These are phyloP conservation scores for Curvularia sp. DNA, from an alignment of 2,329 filamentous ascomycete species.

Conservation along the genomic window DNA sequence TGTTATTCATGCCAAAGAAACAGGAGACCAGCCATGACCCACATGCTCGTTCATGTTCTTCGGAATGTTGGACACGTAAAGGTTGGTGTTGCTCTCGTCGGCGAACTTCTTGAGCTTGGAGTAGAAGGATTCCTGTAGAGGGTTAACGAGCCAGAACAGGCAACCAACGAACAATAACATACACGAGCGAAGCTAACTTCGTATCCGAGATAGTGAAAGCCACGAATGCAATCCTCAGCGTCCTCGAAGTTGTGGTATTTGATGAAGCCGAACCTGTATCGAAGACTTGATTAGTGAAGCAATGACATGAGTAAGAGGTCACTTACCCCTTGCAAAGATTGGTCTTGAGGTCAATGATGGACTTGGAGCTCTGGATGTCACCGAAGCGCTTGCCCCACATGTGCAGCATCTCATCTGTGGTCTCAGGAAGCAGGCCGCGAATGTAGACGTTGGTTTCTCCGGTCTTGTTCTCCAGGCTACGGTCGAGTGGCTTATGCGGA, in stretches of 20 bases:
- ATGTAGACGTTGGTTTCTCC: slow-evolving; percentile 99
- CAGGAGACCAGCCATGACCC: slow-evolving; percentile 41
- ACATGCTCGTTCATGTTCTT: slow-evolving; percentile 91
- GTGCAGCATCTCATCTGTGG: slow-evolving; percentile 86
- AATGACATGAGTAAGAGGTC: background rate
- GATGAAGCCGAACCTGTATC: slow-evolving; percentile 87
- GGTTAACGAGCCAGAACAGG: slow-evolving; percentile 19
- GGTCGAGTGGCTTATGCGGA: slow-evolving; percentile 86
- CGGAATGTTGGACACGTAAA: slow-evolving; percentile 97
- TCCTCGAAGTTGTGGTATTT: slow-evolving; percentile 88
- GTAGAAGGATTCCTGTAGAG: slow-evolving; percentile 83
- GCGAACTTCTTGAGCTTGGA: slow-evolving; percentile 96
- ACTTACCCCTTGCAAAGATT: slow-evolving; percentile 92
- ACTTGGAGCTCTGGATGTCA: slow-evolving; percentile 94
- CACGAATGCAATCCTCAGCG: slow-evolving; percentile 94
- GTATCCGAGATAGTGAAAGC: slow-evolving; percentile 92
- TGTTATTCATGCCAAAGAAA: slow-evolving; percentile 22
- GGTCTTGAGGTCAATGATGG: slow-evolving; percentile 93
- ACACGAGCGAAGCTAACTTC: slow-evolving; percentile 97
- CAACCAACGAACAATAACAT: slow-evolving; percentile 43
- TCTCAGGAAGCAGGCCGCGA: slow-evolving; percentile 91
- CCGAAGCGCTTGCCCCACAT: slow-evolving; percentile 88
- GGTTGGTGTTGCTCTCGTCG: slow-evolving; percentile 87
- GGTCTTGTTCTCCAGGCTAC: slow-evolving; percentile 91
- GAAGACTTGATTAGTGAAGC: slow-evolving; percentile 14